These are phyloP conservation scores for Yamadazyma aaseri DNA, from an alignment of 1,139 yeast genomes.

Conservation along the genomic window DNA sequence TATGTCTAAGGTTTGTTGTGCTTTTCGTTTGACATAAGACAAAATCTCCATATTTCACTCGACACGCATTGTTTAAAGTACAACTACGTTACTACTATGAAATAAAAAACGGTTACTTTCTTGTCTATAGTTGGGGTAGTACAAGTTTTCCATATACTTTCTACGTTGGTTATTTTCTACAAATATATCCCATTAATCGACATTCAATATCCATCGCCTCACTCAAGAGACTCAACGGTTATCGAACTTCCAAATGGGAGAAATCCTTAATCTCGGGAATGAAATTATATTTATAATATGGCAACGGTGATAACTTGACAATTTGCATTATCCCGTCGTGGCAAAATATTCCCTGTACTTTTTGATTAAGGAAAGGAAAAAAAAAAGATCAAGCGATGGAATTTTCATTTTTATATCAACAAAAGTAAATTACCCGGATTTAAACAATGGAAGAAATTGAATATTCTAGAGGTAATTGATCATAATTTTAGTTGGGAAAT, in stretches of 20 bases:
- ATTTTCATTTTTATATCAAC: conserved; percentile 7
- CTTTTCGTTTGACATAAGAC: no score
- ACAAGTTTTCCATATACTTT: no score
- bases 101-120: background rate
- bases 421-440: conserved; percentile 15
- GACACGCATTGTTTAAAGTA: background rate
- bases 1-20: no score
- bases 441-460: no score
- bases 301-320: conserved; percentile 68
- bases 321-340: conserved; percentile 65
- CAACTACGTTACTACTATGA: background rate
- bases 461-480: no score
- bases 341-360: conserved; percentile 64
- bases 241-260: conserved; percentile 65
- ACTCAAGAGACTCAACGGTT: conserved; percentile 47
- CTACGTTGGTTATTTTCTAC: no score
- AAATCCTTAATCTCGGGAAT: conserved; percentile 50
- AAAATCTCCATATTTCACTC: no score
- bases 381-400: conserved; percentile 7
- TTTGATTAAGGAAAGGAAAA: conserved; percentile 52
- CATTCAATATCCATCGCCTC: conserved; percentile 60
- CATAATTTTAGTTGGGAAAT: no score
- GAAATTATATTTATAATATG: conserved; percentile 36
- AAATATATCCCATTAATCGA: conserved; percentile 58
- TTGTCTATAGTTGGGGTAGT: no score